A percentile compares a stretch with the other conserved stretches of the same genome.
These are phyloP conservation scores for Verticillium longisporum DNA, from an alignment of 2,329 filamentous ascomycete genomes.

Conservation along the genomic window DNA sequence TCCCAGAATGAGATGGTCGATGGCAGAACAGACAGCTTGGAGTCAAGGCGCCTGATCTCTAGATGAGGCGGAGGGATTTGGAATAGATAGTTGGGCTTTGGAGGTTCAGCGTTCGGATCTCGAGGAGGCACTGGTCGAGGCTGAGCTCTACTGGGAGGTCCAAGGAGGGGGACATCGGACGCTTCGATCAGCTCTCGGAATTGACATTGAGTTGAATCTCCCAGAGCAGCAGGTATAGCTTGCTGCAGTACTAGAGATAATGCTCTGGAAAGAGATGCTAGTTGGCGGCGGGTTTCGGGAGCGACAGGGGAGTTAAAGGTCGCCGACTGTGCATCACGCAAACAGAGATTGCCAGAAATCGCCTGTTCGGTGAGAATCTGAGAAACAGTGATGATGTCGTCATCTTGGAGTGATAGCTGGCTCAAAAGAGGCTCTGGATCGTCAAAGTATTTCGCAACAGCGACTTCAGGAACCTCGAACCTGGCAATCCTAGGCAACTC, in stretches of 20 bases:
- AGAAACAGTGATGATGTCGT: conserved; percentile 59
- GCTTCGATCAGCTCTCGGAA: conserved; percentile 9
- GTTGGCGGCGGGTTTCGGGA: conserved; percentile 29
- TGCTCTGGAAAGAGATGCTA: conserved; percentile 35
- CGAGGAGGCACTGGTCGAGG: conserved; percentile 37
- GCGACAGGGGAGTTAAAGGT: conserved; percentile 14
- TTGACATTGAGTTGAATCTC: conserved; percentile 16
- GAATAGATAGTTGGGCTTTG: conserved; percentile 48
- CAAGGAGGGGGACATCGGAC: conserved; percentile 32
- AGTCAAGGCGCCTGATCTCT: conserved; percentile 63
- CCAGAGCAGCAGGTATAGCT: conserved; percentile 36
- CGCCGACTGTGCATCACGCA: conserved; percentile 8
- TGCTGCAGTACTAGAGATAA: conserved; percentile 42
- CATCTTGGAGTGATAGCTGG: conserved; percentile 41
- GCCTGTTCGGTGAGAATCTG: conserved; percentile 69
- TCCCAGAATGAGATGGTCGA: conserved; percentile 78
- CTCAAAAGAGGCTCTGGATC: conserved; percentile 48
- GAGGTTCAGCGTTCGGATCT: conserved; percentile 34
- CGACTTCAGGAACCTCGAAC: conserved; percentile 39
- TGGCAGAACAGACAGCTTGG: conserved; percentile 65
- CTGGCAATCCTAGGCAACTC: conserved; percentile 43
- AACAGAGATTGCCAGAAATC: conserved; percentile 35
- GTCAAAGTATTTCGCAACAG: conserved; percentile 49
- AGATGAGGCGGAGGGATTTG: conserved; percentile 63
- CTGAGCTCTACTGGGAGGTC: conserved; percentile 44